Base-by-base conservation (phyloP, 768 basidiomycete genomes). In the Mycena belliarum region DNA sequence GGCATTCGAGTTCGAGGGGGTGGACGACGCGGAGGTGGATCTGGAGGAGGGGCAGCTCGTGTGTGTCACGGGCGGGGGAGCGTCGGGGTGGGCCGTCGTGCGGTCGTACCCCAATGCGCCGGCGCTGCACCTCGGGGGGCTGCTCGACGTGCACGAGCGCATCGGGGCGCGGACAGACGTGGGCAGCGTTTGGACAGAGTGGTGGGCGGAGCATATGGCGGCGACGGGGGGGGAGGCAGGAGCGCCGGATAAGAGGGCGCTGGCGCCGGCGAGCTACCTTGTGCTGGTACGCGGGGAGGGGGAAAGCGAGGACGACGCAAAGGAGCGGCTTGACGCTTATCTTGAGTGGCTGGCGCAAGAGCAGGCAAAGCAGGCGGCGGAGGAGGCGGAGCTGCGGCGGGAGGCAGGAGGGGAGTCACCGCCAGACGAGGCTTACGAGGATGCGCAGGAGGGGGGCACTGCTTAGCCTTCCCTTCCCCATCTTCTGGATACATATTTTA, bases 11-110 rank as follows among this genome's bases (percentile, higher is more conserved):
- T 93, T 95, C 61, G 85, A 86, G 58, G 88, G 89, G 0, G 89
- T 93, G 65, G 87, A 90, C 2, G 84, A 83, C 18, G 88, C 89
- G 32, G 93, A 95, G 82, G 91, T 93, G 89, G 77, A 76, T 42
- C 72, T 94, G 52, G 82, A 79, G 61, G 89, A 91, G 70, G 92
- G 87, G 44, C 89, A 93, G 73, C 62, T 89, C 45, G 86, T 94
- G 15, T 76, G 77, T 2, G 89, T 92, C 25, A 70, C 91, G 4
- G 89, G 55, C 32, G 42, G 24, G 0, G 50, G 46, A 5, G 42
- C 23, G 20, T 49, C 51, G 23, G 57, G 57, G 50, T 63, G 61
- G 61, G 61, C 61, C 21, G 54, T 63, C 28, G 56, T 46, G n/a
- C 42, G 51, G 10, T n/a, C n/a, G n/a, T n/a, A n/a, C n/a, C n/a